Percentiles rank a stretch among this genome's conserved stretches.
Conservation (phyloP, 768 basidiomycete species). For the Mycena rosella region DNA sequence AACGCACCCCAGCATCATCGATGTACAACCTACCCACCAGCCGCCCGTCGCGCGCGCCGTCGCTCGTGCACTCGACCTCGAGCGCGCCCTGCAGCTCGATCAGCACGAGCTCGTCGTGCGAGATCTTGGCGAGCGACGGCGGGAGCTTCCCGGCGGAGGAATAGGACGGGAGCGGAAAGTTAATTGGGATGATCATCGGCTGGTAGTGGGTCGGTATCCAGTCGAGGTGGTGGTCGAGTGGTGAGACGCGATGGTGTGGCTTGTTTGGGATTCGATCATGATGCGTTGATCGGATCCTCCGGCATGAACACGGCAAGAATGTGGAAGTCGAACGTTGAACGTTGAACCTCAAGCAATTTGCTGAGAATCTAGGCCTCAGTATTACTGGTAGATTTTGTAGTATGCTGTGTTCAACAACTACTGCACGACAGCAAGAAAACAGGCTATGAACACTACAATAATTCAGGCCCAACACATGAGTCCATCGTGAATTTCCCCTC, state of each 20-base stretch:
- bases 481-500: conserved; percentile 2
- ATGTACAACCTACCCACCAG: conserved; percentile 84
- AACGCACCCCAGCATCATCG: conserved; percentile 69
- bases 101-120: conserved; percentile 83
- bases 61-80: conserved; percentile 69
- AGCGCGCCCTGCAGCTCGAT: conserved; percentile 91
- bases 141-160: conserved; percentile 65
- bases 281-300: not conserved
- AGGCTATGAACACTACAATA: not conserved
- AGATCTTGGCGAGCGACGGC: conserved; percentile 75
- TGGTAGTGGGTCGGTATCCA: not conserved
- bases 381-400: no score
- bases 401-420: no score
- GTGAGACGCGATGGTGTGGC: conserved; percentile 7
- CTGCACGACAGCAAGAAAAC: no score
- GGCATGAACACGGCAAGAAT: not conserved
- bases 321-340: no score
- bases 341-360: no score
- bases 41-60: conserved; percentile 70
- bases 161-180: conserved; percentile 53
- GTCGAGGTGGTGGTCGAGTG: not conserved
- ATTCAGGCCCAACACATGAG: not conserved
- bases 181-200: conserved; percentile 78
- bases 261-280: not conserved
- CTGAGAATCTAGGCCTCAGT: no score